A percentile compares a stretch with the other conserved stretches of the same genome.
Conservation (phyloP, 2,329 filamentous ascomycete genomes). For the Raffaelea ambrosiae region DNA sequence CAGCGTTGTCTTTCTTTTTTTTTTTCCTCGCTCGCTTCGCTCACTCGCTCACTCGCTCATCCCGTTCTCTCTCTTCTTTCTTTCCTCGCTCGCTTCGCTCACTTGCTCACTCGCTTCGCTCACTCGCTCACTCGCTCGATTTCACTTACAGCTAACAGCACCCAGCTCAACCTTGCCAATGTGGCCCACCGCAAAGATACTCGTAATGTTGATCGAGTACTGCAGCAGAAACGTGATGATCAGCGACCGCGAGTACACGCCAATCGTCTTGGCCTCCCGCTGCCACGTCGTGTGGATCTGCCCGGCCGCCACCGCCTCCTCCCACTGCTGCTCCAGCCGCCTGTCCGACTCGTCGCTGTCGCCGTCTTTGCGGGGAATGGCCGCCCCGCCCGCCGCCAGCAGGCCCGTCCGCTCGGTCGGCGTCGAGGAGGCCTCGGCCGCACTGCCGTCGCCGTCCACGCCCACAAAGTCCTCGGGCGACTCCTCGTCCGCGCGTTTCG, state of each 20-base stretch:
- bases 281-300: conserved; percentile 86
- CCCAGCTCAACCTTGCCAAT: conserved; percentile 64
- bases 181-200: conserved; percentile 69
- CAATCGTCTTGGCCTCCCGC: conserved; percentile 75
- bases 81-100: no score
- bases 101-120: no score
- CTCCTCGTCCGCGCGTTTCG: conserved; percentile 27
- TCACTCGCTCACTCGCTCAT: no score
- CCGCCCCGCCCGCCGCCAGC: conserved; percentile 11
- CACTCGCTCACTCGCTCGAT: no score
- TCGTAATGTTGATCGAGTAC: conserved; percentile 76
- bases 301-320: conserved; percentile 72
- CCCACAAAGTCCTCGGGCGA: conserved; percentile 61
- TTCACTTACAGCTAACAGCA: conserved; percentile 44
- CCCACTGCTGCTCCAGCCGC: conserved; percentile 65
- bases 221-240: conserved; percentile 70
- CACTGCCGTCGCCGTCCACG: conserved; percentile 47
- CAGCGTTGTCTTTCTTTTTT: no score
- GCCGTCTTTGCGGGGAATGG: conserved; percentile 18
- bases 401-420: conserved; percentile 30
- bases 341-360: conserved; percentile 32
- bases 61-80: no score
- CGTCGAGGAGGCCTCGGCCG: conserved; percentile 19
- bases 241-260: conserved; percentile 61
- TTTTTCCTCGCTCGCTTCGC: no score